These are phyloP conservation scores for Vachellia pachyceras DNA, from an alignment of 306 rosid species.

Conservation along the genomic window DNA sequence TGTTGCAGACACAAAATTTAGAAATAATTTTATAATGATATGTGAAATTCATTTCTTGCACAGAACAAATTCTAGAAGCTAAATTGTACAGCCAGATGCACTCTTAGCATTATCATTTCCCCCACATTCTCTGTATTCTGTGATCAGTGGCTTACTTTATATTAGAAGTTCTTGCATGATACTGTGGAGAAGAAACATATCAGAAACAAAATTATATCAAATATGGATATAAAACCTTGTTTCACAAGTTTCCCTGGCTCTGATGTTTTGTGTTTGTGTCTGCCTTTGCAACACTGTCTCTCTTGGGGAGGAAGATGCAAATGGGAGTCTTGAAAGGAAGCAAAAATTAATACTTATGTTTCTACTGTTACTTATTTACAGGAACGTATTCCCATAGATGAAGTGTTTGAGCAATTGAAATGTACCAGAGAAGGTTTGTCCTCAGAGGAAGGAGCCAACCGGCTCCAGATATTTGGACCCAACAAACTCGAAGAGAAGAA, in stretches of 20 bases:
- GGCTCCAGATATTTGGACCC: constrained; percentile 94
- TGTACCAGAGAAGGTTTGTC: constrained; percentile 81
- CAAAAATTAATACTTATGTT: neutral
- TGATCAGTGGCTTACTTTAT: neutral
- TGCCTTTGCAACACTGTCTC: neutral
- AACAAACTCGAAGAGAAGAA: constrained; percentile 98
- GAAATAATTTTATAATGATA: neutral
- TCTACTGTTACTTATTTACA: constrained; percentile 46
- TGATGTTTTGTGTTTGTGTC: neutral
- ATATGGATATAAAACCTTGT: neutral
- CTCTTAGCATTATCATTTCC: neutral
- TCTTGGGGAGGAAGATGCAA: neutral
- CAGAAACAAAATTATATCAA: neutral
- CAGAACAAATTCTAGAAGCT: neutral
- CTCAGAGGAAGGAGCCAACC: constrained; percentile 67
- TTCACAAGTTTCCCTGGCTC: neutral
- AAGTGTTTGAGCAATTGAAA: constrained; percentile 93
- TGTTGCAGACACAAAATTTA: neutral
- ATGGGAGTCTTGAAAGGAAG: neutral
- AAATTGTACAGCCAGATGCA: no score
- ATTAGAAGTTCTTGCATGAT: neutral
- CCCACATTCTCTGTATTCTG: neutral
- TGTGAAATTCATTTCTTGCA: neutral
- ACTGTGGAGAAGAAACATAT: neutral
- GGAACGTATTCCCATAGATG: constrained; percentile 95